Conservation (phyloP, 78 protist species). For the Chrysochromulina tobinii region DNA sequence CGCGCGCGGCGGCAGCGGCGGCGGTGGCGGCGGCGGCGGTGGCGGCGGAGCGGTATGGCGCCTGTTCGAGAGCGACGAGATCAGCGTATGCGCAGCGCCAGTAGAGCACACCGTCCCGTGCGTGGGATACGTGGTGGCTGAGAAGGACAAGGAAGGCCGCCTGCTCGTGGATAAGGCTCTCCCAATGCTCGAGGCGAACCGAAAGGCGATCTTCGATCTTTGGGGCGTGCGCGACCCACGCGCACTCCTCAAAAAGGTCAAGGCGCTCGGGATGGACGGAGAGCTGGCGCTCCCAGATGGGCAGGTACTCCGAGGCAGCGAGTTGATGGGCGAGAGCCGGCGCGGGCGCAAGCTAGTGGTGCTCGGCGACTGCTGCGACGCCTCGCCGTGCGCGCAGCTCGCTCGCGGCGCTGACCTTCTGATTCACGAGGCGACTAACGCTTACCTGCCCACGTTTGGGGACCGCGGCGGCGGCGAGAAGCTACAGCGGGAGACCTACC, state of each 20-base stretch:
- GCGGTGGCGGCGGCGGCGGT: too few relatives aligned
- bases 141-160: background rate
- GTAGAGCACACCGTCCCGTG: conserved; percentile 43
- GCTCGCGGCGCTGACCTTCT: conserved; percentile 28
- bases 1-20: too few relatives aligned
- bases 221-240: too few relatives aligned
- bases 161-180: background rate
- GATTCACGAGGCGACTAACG: conserved; percentile 47
- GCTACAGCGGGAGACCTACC: background rate
- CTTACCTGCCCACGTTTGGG: background rate
- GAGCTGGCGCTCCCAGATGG: conserved; percentile 33
- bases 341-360: conserved; percentile 11
- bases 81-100: conserved; percentile 41
- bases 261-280: background rate
- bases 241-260: too few relatives aligned
- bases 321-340: background rate
- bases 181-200: too few relatives aligned
- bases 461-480: background rate
- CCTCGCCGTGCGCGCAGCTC: background rate
- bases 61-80: too few relatives aligned
- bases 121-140: conserved; percentile 55
- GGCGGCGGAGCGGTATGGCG: too few relatives aligned
- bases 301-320: background rate
- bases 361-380: conserved; percentile 64
- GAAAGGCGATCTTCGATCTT: too few relatives aligned